Evolutionary conservation across 306 rosid genomes (phyloP).

Genomic region (Urtica urens): DNA sequence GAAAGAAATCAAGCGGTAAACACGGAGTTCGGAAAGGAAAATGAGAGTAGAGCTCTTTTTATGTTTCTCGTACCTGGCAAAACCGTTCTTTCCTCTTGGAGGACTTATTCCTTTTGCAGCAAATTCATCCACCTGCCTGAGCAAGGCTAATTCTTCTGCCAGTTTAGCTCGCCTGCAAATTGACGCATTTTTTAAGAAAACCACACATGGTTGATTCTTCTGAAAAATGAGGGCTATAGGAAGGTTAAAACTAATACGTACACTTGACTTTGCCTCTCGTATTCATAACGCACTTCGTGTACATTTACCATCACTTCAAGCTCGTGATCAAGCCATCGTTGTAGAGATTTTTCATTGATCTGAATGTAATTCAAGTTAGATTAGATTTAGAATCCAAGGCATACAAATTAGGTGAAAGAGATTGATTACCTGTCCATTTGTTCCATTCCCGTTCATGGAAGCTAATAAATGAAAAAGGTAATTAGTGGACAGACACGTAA

Average conservation of each 20-base stretch:
- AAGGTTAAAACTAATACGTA: conserved; percentile 28
- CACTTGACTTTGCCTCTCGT: conserved; percentile 99
- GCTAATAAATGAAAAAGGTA: too few species aligned
- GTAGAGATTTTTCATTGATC: conserved; percentile 90
- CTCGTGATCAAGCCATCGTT: conserved; percentile 97
- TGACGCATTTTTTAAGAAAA: conserved; percentile 17
- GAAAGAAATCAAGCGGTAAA: conserved; percentile 23
- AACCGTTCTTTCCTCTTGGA: conserved; percentile 89
- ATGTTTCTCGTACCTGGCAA: conserved; percentile 42
- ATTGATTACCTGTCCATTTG: conserved; percentile 71
- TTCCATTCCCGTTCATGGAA: conserved; percentile 58
- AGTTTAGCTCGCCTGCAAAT: conserved; percentile 87
- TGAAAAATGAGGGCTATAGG: conserved; percentile 7
- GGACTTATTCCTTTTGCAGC: conserved; percentile 90
- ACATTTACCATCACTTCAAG: conserved; percentile 97
- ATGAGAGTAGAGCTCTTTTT: conserved; percentile 7
- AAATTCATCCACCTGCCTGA: conserved; percentile 87
- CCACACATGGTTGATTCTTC: conserved; percentile 10
- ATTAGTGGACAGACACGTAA: too few species aligned
- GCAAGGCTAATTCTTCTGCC: conserved; percentile 89
- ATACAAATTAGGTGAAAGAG: conserved; percentile 14
- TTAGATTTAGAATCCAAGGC: conserved; percentile 14
- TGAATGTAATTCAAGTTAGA: conserved; percentile 27
- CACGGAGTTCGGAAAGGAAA: background rate
- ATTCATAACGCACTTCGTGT: conserved; percentile 97